phyloP scores from a whole-genome alignment of 441 rosid species.

The Syzygium malaccense region DNA sequence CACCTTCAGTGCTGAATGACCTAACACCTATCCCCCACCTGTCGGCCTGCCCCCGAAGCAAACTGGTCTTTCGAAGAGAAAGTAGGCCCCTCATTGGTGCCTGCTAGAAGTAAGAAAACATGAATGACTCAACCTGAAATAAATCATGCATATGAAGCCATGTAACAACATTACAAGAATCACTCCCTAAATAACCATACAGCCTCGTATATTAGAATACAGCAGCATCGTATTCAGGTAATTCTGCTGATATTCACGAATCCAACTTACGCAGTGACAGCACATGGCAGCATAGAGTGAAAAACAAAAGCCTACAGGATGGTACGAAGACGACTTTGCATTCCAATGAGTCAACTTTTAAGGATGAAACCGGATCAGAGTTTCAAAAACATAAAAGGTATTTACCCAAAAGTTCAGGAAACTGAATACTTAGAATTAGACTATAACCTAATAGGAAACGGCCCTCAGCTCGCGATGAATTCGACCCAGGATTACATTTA shows the following conservation, averaged over 20 bases:
- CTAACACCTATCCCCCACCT: slow-evolving; percentile 44
- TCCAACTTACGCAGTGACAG: not conserved
- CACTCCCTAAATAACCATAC: not conserved
- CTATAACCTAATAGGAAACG: not conserved
- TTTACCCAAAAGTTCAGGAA: not conserved
- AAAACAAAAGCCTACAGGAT: not conserved
- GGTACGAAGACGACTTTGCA: not conserved
- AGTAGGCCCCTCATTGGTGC: slow-evolving; percentile 80
- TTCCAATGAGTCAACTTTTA: not conserved
- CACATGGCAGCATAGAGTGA: not conserved
- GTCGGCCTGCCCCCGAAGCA: slow-evolving; percentile 32
- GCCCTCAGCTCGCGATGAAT: not conserved
- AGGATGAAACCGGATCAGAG: not conserved
- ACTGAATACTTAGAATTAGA: not conserved
- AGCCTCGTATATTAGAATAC: not conserved
- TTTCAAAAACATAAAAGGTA: not conserved
- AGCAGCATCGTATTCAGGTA: not conserved
- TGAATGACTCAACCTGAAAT: not conserved
- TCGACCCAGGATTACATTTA: not conserved
- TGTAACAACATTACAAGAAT: not conserved
- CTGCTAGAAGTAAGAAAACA: slow-evolving; percentile 12
- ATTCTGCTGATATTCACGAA: not conserved
- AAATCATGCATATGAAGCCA: not conserved
- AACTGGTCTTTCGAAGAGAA: slow-evolving; percentile 52
- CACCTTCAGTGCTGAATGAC: slow-evolving; percentile 73